Evolutionary conservation across 176 grass and related monocot species (phyloP).

Genomic region (Aegilops bicornis): DNA sequence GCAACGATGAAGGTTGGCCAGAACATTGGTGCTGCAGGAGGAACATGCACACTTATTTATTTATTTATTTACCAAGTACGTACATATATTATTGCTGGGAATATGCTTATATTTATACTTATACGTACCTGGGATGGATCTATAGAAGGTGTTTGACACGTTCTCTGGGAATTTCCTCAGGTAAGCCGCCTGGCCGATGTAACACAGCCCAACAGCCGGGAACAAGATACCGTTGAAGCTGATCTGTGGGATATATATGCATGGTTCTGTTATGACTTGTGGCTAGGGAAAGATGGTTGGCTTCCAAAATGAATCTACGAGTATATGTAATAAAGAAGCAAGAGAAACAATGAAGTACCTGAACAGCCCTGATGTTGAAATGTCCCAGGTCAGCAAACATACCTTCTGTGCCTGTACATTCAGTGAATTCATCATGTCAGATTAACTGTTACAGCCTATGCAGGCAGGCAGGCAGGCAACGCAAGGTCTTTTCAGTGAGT

Average conservation of each 20-base stretch:
- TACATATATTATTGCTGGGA: not conserved
- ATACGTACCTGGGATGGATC: constrained; percentile 57
- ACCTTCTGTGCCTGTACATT: constrained; percentile 58
- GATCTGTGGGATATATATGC: constrained; percentile 31
- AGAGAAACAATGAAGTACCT: constrained; percentile 28
- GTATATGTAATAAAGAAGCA: not conserved
- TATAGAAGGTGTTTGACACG: constrained; percentile 60
- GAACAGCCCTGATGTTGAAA: constrained; percentile 42
- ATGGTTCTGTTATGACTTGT: not conserved
- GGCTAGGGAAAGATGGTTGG: not conserved
- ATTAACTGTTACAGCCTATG: no score
- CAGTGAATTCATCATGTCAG: not conserved
- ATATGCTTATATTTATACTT: no score
- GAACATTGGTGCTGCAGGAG: no score
- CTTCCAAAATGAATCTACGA: not conserved
- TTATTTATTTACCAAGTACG: no score
- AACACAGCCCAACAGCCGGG: constrained; percentile 51
- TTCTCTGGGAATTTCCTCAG: constrained; percentile 40
- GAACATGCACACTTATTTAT: no score
- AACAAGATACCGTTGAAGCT: constrained; percentile 64
- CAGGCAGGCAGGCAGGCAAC: no score
- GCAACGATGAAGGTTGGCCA: constrained; percentile 61
- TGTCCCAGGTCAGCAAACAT: constrained; percentile 61
- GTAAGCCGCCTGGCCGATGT: constrained; percentile 72
- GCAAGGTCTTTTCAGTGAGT: no score